These are phyloP conservation scores for Iris macrosiphon DNA, from an alignment of 106 monocot genomes.

Conservation along the genomic window DNA sequence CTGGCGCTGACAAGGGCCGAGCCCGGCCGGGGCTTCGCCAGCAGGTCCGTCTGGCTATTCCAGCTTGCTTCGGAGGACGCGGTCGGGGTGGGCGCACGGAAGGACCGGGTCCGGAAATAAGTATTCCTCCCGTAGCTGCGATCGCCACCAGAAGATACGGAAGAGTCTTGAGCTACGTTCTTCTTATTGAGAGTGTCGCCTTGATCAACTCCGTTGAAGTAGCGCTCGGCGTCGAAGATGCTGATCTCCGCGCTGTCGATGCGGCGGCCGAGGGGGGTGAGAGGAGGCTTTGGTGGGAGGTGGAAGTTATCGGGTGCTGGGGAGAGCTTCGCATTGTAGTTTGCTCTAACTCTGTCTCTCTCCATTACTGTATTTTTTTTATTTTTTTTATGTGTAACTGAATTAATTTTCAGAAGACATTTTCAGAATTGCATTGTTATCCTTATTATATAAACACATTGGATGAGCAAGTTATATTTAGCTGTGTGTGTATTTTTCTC, in stretches of 20 bases:
- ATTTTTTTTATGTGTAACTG: too few species aligned
- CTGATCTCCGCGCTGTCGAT: conserved; percentile 41
- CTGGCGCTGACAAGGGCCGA: conserved; percentile 18
- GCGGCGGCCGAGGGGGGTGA: conserved; percentile 4
- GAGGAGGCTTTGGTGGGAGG: conserved; percentile 23
- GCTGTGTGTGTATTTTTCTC: too few species aligned
- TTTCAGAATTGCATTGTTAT: too few species aligned
- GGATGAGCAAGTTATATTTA: too few species aligned
- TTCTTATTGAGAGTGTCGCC: background rate
- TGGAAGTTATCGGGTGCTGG: background rate
- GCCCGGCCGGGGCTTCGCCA: conserved; percentile 23
- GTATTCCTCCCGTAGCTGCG: too few species aligned
- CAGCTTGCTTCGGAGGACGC: conserved; percentile 68
- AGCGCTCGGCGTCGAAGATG: conserved; percentile 67
- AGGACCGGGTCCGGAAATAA: conserved; percentile 12
- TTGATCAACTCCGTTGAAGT: conserved; percentile 27
- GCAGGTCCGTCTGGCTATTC: conserved; percentile 58
- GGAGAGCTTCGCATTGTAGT: conserved; percentile 9
- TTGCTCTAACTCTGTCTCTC: conserved; percentile 17
- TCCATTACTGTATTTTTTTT: too few species aligned
- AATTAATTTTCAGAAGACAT: too few species aligned
- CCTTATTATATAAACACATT: too few species aligned
- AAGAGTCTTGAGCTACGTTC: conserved; percentile 11
- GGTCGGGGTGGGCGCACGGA: conserved; percentile 24
- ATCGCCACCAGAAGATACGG: too few species aligned